A percentile compares a stretch with the other conserved stretches of the same genome.
These are phyloP conservation scores for Sambucus nigra DNA, from an alignment of 129 eudicot species.

Conservation along the genomic window DNA sequence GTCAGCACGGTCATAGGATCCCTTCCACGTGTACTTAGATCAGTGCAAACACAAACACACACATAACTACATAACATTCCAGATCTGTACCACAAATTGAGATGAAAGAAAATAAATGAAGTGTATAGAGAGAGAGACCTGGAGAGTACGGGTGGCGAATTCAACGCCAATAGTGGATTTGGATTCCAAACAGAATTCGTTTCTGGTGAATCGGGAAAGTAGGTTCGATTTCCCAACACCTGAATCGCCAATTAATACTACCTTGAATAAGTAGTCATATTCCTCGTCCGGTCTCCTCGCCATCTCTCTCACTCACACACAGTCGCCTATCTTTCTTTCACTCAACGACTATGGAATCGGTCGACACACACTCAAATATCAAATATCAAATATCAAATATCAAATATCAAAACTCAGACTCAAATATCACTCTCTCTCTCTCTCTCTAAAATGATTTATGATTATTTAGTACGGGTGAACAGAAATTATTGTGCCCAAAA, in stretches of 20 bases:
- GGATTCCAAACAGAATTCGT: slow-evolving; percentile 83
- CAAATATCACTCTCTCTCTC: slow-evolving; percentile 20
- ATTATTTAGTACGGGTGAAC: too few species aligned
- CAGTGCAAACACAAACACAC: background rate
- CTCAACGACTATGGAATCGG: slow-evolving; percentile 4
- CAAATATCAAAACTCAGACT: background rate
- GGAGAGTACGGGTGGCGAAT: slow-evolving; percentile 93
- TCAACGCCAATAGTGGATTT: slow-evolving; percentile 97
- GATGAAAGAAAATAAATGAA: background rate
- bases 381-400: background rate
- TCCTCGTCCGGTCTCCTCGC: slow-evolving; percentile 87
- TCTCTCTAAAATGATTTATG: slow-evolving; percentile 5
- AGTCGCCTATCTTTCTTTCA: slow-evolving; percentile 15
- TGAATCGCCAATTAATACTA: slow-evolving; percentile 77
- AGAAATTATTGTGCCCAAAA: too few species aligned
- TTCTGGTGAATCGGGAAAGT: slow-evolving; percentile 80
- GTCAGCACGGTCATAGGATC: too few species aligned
- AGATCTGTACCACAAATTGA: background rate
- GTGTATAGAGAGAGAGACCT: too few species aligned
- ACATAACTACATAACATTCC: background rate
- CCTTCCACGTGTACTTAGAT: too few species aligned
- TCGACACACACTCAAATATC: background rate
- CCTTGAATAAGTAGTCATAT: slow-evolving; percentile 88
- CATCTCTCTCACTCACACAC: slow-evolving; percentile 36
- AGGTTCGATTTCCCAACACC: slow-evolving; percentile 85